Conservation (phyloP, 306 rosid species). For the Lathyrus sativus region DNA sequence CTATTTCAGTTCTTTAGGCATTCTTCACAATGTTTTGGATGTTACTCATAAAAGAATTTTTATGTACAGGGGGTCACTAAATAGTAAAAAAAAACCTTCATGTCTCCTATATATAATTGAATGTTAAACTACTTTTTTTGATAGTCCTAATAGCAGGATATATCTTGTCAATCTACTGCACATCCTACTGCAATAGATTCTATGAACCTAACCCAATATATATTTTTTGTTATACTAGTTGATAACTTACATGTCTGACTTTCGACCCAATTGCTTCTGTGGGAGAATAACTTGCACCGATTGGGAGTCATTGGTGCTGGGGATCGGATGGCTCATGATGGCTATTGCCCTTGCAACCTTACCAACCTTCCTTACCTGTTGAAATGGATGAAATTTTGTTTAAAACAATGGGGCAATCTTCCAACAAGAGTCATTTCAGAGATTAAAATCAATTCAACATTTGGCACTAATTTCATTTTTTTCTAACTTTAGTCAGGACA, state of each 20-base stretch:
- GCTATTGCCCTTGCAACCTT: slow-evolving; percentile 98
- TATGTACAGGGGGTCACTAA: not conserved
- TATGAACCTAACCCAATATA: not conserved
- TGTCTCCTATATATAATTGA: no score
- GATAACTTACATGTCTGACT: slow-evolving; percentile 93
- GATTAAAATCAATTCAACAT: slow-evolving; percentile 34
- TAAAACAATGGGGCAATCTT: slow-evolving; percentile 26
- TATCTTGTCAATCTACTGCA: slow-evolving; percentile 4
- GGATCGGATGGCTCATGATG: slow-evolving; percentile 95
- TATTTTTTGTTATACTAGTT: not conserved
- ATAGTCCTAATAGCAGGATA: slow-evolving; percentile 15
- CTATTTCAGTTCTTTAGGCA: not conserved
- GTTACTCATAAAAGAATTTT: not conserved
- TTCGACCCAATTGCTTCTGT: slow-evolving; percentile 94
- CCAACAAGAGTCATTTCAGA: slow-evolving; percentile 24
- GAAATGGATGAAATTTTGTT: slow-evolving; percentile 35
- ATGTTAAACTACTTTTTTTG: not conserved
- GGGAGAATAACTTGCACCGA: slow-evolving; percentile 96
- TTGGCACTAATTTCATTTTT: slow-evolving; percentile 5
- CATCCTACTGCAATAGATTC: not conserved
- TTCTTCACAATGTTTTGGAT: not conserved
- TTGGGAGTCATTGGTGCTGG: slow-evolving; percentile 79
- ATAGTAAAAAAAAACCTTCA: not conserved
- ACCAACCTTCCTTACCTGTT: slow-evolving; percentile 94
- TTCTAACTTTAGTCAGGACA: slow-evolving; percentile 17